Conservation (phyloP, 768 basidiomycete genomes). For the Suillus hirtellus region DNA sequence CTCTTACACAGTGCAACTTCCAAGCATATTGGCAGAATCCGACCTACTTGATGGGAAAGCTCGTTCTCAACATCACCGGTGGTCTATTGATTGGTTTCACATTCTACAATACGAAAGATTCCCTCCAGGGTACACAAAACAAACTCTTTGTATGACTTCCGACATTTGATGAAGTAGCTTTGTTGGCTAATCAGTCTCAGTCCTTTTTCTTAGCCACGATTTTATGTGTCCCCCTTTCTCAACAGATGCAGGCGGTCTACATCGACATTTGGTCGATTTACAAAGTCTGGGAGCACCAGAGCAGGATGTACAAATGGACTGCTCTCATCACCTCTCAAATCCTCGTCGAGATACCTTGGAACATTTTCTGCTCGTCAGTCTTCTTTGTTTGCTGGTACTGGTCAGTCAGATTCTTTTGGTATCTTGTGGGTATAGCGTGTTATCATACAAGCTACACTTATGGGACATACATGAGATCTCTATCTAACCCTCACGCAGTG, state of each 20-base stretch:
- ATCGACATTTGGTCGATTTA: slow-evolving; percentile 58
- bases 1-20: slow-evolving; percentile 46
- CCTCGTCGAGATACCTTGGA: slow-evolving; percentile 61
- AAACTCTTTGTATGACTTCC: slow-evolving; percentile 57
- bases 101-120: slow-evolving; percentile 56
- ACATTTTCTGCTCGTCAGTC: slow-evolving; percentile 55
- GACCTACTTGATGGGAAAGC: slow-evolving; percentile 60
- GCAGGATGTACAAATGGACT: slow-evolving; percentile 66
- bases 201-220: slow-evolving; percentile 59
- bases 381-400: slow-evolving; percentile 72
- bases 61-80: slow-evolving; percentile 51
- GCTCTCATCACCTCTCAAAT: slow-evolving; percentile 57
- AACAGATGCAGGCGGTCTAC: slow-evolving; percentile 65
- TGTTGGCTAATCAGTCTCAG: slow-evolving; percentile 18
- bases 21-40: slow-evolving; percentile 56
- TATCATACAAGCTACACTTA: too few relatives aligned
- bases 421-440: too few relatives aligned
- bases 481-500: too few relatives aligned
- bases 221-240: slow-evolving; percentile 50
- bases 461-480: too few relatives aligned
- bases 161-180: slow-evolving; percentile 7
- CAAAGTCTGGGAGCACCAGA: slow-evolving; percentile 65
- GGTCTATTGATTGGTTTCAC: slow-evolving; percentile 64
- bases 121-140: slow-evolving; percentile 61
- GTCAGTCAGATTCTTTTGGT: slow-evolving; percentile 55